phyloP scores from a whole-genome alignment of 2,329 filamentous ascomycete species.

The Leptographium wingfieldii region DNA sequence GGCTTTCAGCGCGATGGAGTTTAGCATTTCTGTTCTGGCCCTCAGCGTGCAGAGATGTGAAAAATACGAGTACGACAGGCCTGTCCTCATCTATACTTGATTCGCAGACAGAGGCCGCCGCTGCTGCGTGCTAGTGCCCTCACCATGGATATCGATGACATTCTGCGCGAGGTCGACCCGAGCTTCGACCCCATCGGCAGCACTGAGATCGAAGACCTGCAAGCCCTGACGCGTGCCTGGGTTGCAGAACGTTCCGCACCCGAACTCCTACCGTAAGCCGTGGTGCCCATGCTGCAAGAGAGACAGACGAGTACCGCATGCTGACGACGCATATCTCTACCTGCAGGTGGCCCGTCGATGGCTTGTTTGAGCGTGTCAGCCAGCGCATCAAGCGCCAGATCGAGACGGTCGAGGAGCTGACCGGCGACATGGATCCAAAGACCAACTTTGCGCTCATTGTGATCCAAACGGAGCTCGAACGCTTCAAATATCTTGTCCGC shows the following conservation, averaged over 20 bases:
- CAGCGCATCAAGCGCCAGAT: conserved; percentile 35
- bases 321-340: neutral
- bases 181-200: conserved; percentile 38
- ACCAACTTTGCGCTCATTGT: conserved; percentile 90
- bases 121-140: neutral
- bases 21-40: neutral
- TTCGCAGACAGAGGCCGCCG: neutral
- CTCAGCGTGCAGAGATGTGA: neutral
- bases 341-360: conserved; percentile 50
- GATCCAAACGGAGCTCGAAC: conserved; percentile 88
- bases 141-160: conserved; percentile 67
- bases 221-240: conserved; percentile 84
- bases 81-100: neutral
- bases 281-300: neutral
- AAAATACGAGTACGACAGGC: neutral
- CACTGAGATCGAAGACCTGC: conserved; percentile 58
- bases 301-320: neutral
- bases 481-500: conserved; percentile 83
- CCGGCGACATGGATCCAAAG: conserved; percentile 75
- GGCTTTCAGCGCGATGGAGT: neutral
- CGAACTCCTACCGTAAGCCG: conserved; percentile 63
- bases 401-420: conserved; percentile 40
- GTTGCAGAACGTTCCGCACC: conserved; percentile 82
- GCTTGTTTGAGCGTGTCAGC: conserved; percentile 72
- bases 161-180: conserved; percentile 61